A percentile compares a stretch with the other conserved stretches of the same genome.
These are phyloP conservation scores for Lyophyllum shimeji DNA, from an alignment of 768 basidiomycete genomes.

Conservation along the genomic window DNA sequence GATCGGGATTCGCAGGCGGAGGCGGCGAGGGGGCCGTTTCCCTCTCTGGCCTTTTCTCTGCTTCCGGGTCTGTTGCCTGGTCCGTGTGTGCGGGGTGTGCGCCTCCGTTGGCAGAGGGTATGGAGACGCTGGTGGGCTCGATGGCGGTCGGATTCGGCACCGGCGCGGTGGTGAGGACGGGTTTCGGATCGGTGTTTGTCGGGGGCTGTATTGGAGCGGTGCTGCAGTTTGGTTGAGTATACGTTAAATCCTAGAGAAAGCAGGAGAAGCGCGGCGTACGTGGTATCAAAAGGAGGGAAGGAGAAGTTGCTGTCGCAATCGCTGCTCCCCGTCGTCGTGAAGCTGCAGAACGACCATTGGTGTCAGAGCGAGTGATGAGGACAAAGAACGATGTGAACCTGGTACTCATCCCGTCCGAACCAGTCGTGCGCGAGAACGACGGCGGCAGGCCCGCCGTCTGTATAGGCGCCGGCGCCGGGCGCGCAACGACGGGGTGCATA, in stretches of 20 bases:
- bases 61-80: no score
- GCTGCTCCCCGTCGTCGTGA: slow-evolving; percentile 6
- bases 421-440: slow-evolving; percentile 1
- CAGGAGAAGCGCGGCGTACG: background rate
- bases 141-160: background rate
- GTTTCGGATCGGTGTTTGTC: background rate
- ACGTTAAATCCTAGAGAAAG: background rate
- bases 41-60: background rate
- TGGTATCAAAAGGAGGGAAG: slow-evolving; percentile 1
- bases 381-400: slow-evolving; percentile 6
- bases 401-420: background rate
- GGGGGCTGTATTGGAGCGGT: background rate
- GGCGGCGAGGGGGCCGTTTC: background rate
- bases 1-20: no score
- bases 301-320: background rate
- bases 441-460: slow-evolving; percentile 15
- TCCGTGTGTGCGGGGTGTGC: no score
- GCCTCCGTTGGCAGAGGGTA: background rate
- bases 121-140: background rate
- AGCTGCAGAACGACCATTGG: background rate
- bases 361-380: no score
- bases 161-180: background rate
- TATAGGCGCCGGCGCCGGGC: slow-evolving; percentile 21
- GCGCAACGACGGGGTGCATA: slow-evolving; percentile 56
- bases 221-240: no score